Evolutionary conservation across 2,329 filamentous ascomycete species (phyloP).

Genomic region (Arthrinium puccinioides): DNA sequence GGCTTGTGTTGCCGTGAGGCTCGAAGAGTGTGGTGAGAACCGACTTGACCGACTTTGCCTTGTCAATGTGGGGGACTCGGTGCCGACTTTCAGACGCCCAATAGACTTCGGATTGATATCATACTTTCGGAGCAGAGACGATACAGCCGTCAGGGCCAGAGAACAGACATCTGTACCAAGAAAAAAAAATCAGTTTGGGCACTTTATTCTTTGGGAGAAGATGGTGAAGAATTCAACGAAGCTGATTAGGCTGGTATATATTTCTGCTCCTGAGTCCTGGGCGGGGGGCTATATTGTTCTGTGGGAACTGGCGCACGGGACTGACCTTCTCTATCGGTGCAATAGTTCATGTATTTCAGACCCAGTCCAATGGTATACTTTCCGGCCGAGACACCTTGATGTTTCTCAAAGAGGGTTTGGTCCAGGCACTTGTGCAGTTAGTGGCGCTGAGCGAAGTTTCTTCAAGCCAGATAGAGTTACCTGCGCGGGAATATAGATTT

Average conservation of each 20-base stretch:
- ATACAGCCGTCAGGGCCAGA: constrained; percentile 41
- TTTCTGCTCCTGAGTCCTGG: too few relatives aligned
- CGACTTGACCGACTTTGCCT: constrained; percentile 47
- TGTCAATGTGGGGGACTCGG: constrained; percentile 46
- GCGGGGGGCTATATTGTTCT: too few relatives aligned
- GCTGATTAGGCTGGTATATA: too few relatives aligned
- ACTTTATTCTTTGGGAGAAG: not conserved
- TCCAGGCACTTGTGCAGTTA: not conserved
- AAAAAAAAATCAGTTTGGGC: not conserved
- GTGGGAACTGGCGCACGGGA: not conserved
- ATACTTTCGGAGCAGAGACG: constrained; percentile 44
- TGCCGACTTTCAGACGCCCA: constrained; percentile 44
- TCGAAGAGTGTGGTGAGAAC: constrained; percentile 44
- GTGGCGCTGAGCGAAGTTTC: not conserved
- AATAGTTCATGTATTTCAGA: not conserved
- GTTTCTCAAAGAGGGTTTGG: not conserved
- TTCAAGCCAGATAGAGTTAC: not conserved
- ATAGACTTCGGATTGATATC: constrained; percentile 41
- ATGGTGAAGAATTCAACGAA: too few relatives aligned
- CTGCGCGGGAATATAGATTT: not conserved
- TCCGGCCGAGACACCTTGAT: not conserved
- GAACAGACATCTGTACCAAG: constrained; percentile 44
- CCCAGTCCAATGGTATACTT: not conserved
- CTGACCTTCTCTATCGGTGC: not conserved
- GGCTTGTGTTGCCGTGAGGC: constrained; percentile 40